Conservation (phyloP, 2,329 filamentous ascomycete genomes). For the Fusarium brevicatenulatum region DNA sequence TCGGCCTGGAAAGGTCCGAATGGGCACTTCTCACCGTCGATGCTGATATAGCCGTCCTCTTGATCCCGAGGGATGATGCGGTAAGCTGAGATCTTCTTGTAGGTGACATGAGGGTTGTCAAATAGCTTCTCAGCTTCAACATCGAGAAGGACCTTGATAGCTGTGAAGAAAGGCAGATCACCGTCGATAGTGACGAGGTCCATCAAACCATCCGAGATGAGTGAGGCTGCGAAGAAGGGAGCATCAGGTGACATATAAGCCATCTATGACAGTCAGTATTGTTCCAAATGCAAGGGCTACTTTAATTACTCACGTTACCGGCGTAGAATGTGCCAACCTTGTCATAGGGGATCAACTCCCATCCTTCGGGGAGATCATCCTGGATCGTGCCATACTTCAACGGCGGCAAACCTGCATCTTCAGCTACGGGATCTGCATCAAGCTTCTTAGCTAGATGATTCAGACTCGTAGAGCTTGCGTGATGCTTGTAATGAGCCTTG, state of each 20-base stretch:
- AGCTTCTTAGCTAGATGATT: constrained; percentile 37
- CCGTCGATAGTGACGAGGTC: constrained; percentile 86
- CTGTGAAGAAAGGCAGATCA: constrained; percentile 72
- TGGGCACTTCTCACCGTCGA: constrained; percentile 88
- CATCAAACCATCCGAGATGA: constrained; percentile 85
- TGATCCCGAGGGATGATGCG: constrained; percentile 80
- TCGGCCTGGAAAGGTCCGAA: constrained; percentile 94
- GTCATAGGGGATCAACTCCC: constrained; percentile 78
- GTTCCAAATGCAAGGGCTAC: no score
- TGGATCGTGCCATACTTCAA: constrained; percentile 83
- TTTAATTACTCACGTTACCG: constrained; percentile 73
- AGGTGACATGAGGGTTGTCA: constrained; percentile 79
- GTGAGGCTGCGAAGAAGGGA: constrained; percentile 87
- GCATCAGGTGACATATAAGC: constrained; percentile 87
- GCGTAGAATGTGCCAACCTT: constrained; percentile 92
- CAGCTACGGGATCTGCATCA: constrained; percentile 36
- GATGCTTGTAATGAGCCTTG: constrained; percentile 74
- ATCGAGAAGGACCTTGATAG: constrained; percentile 75
- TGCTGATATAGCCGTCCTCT: constrained; percentile 85
- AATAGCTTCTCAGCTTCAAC: constrained; percentile 82
- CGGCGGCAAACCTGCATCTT: constrained; percentile 70
- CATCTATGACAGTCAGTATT: constrained; percentile 65
- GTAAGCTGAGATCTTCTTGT: constrained; percentile 89
- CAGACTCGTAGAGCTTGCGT: constrained; percentile 50
- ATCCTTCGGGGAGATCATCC: constrained; percentile 79